phyloP scores from a whole-genome alignment of 2,329 filamentous ascomycete species.

The Alternaria novae-zelandiae region DNA sequence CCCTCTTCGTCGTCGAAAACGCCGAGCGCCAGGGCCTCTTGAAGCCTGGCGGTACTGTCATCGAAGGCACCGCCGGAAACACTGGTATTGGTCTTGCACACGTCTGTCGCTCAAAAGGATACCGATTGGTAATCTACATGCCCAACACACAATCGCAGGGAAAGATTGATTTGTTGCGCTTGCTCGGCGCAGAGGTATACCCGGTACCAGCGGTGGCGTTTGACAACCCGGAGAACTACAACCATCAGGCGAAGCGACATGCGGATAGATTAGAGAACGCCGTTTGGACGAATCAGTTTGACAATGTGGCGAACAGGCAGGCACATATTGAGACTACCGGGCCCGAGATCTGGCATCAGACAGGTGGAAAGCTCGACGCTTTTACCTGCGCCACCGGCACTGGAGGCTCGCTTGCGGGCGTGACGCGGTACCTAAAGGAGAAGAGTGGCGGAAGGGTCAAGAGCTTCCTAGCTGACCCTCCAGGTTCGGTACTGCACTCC shows the following conservation, averaged over 20 bases:
- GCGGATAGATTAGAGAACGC: constrained; percentile 86
- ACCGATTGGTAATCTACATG: constrained; percentile 99
- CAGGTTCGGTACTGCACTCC: constrained; percentile 89
- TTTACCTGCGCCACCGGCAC: constrained; percentile 97
- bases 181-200: constrained; percentile 93
- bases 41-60: constrained; percentile 85
- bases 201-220: constrained; percentile 95
- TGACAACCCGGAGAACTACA: constrained; percentile 95
- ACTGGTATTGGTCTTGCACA: constrained; percentile 97
- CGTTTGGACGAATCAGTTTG: constrained; percentile 99
- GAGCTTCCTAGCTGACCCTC: constrained; percentile 90
- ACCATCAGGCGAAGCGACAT: constrained; percentile 90
- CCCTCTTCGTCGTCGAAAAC: constrained; percentile 90
- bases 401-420: constrained; percentile 86
- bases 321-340: constrained; percentile 97
- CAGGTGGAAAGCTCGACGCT: constrained; percentile 81
- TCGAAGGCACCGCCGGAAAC: constrained; percentile 97
- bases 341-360: constrained; percentile 97
- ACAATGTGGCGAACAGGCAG: constrained; percentile 91
- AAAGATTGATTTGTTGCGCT: constrained; percentile 90
- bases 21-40: constrained; percentile 88
- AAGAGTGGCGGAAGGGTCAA: constrained; percentile 79
- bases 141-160: constrained; percentile 97
- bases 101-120: constrained; percentile 89
- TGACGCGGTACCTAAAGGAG: constrained; percentile 87